phyloP scores from a whole-genome alignment of 306 rosid species.

The Erythrophleum fordii region DNA sequence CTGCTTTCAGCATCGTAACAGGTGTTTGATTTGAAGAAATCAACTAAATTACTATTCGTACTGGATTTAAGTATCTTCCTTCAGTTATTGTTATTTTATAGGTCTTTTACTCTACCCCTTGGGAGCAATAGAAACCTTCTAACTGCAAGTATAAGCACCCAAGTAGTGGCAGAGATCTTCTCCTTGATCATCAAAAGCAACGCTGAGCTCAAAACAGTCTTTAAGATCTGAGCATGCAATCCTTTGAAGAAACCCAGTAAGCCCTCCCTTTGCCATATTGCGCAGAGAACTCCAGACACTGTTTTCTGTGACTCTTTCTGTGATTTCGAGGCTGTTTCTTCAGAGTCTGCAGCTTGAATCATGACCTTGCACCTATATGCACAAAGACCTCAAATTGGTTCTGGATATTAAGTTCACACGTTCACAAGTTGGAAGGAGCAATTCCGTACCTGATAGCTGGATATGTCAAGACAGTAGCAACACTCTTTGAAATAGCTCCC shows the following conservation, averaged over 20 bases:
- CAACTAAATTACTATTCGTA: slow-evolving; percentile 35
- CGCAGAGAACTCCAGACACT: slow-evolving; percentile 51
- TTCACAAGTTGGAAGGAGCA: slow-evolving; percentile 35
- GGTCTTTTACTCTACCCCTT: slow-evolving; percentile 50
- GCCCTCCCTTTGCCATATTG: slow-evolving; percentile 93
- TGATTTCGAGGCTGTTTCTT: slow-evolving; percentile 47
- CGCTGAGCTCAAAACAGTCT: slow-evolving; percentile 96
- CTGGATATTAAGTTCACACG: slow-evolving; percentile 31
- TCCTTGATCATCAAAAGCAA: slow-evolving; percentile 99
- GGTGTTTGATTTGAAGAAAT: neutral
- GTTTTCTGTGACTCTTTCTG: slow-evolving; percentile 58
- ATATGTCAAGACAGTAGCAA: slow-evolving; percentile 87
- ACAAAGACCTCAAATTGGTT: slow-evolving; percentile 30
- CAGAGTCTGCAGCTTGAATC: slow-evolving; percentile 88
- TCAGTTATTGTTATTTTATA: slow-evolving; percentile 35
- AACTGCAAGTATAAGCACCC: slow-evolving; percentile 88
- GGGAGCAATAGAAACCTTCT: slow-evolving; percentile 70
- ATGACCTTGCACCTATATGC: slow-evolving; percentile 91
- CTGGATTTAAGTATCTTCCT: slow-evolving; percentile 35
- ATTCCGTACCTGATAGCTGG: slow-evolving; percentile 88
- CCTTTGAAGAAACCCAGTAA: slow-evolving; percentile 87
- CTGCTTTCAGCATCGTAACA: neutral
- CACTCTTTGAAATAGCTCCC: slow-evolving; percentile 89
- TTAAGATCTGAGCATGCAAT: slow-evolving; percentile 92
- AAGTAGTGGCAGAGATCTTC: slow-evolving; percentile 80